Conservation (phyloP, 768 basidiomycete genomes). For the Lactarius sanguifluus region DNA sequence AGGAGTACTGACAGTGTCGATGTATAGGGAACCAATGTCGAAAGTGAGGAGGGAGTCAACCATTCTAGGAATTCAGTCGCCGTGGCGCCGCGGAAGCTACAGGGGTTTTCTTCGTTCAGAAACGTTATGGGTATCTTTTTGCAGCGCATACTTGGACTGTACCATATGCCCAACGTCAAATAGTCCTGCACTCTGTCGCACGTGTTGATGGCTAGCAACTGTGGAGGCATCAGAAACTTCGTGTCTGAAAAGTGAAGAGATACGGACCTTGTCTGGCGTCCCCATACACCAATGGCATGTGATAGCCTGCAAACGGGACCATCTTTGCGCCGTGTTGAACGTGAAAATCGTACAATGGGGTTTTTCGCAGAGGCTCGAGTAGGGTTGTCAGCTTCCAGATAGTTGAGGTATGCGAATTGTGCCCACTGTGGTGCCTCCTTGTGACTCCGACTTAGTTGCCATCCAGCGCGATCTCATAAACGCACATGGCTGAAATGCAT, state of each 20-base stretch:
- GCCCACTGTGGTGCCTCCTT: slow-evolving; percentile 10
- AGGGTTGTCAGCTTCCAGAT: neutral
- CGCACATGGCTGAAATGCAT: neutral
- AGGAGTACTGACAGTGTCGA: slow-evolving; percentile 89
- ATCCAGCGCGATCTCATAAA: neutral
- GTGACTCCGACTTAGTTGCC: slow-evolving; percentile 8
- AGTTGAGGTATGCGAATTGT: neutral
- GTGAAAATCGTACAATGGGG: slow-evolving; percentile 89
- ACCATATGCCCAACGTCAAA: slow-evolving; percentile 99
- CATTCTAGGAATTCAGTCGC: slow-evolving; percentile 82
- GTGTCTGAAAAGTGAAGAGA: slow-evolving; percentile 14
- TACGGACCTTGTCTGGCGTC: slow-evolving; percentile 71
- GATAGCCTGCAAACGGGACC: slow-evolving; percentile 94
- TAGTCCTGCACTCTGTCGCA: slow-evolving; percentile 76
- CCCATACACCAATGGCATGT: slow-evolving; percentile 90
- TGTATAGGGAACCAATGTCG: slow-evolving; percentile 62
- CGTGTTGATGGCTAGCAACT: slow-evolving; percentile 92
- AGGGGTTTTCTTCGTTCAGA: neutral
- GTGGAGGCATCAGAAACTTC: slow-evolving; percentile 15
- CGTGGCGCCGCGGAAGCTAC: slow-evolving; percentile 78
- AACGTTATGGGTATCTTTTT: neutral
- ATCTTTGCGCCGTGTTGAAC: slow-evolving; percentile 81
- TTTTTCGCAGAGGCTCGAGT: slow-evolving; percentile 48
- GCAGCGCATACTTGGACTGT: slow-evolving; percentile 68
- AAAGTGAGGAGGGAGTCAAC: slow-evolving; percentile 83